Conservation (phyloP, 441 rosid genomes). For the Mallotus japonicus region DNA sequence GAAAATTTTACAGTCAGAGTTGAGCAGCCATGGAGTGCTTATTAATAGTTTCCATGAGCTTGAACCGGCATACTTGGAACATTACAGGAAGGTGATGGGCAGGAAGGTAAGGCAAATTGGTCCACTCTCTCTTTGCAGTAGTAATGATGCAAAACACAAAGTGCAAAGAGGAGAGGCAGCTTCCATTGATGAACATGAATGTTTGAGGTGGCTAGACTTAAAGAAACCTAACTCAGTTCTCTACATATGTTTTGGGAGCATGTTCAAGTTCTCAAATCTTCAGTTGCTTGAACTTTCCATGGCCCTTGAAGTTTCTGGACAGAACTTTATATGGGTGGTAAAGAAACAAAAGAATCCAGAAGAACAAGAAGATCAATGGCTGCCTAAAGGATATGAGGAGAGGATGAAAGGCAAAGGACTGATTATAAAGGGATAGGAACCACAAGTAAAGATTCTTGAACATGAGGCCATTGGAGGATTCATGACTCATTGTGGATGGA, state of each 20-base stretch:
- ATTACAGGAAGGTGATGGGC: slow-evolving; percentile 16
- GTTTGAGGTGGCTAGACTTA: too few relatives aligned
- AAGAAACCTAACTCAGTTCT: slow-evolving; percentile 40
- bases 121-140: slow-evolving; percentile 40
- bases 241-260: slow-evolving; percentile 53
- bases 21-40: slow-evolving; percentile 25
- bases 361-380: slow-evolving; percentile 25
- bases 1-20: neutral
- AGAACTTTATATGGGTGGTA: slow-evolving; percentile 34
- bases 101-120: slow-evolving; percentile 34
- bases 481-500: slow-evolving; percentile 15
- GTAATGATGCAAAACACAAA: slow-evolving; percentile 26
- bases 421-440: slow-evolving; percentile 16
- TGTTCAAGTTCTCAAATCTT: slow-evolving; percentile 12
- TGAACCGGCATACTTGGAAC: slow-evolving; percentile 30
- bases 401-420: slow-evolving; percentile 30
- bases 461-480: slow-evolving; percentile 15
- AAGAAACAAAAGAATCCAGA: slow-evolving; percentile 34
- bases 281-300: slow-evolving; percentile 44
- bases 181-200: slow-evolving; percentile 10
- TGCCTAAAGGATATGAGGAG: slow-evolving; percentile 36
- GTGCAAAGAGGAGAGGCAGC: slow-evolving; percentile 28
- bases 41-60: slow-evolving; percentile 35
- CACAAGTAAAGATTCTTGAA: neutral
- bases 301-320: slow-evolving; percentile 44